Evolutionary conservation across 805 yeast genomes (phyloP).

Genomic region (Metschnikowia santaceciliae): DNA sequence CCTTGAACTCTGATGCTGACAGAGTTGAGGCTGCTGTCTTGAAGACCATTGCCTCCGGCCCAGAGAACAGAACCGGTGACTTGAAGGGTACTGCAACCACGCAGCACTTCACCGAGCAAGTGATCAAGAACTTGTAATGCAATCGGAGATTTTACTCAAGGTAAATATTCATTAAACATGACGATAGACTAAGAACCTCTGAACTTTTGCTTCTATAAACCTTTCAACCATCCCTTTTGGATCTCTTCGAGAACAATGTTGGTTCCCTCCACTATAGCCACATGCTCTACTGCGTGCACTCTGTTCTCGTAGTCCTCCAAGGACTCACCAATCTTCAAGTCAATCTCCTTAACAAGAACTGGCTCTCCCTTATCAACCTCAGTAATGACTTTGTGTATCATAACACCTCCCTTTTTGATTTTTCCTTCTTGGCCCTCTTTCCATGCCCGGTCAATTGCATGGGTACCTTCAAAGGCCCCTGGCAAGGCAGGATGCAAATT

Average conservation of each 20-base stretch:
- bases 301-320: constrained; percentile 76
- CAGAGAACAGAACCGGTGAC: constrained; percentile 95
- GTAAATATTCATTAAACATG: constrained; percentile 12
- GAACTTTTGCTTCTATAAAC: not conserved
- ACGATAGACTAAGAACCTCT: constrained; percentile 4
- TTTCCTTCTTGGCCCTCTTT: constrained; percentile 86
- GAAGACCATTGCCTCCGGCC: constrained; percentile 89
- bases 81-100: constrained; percentile 91
- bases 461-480: constrained; percentile 94
- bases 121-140: constrained; percentile 66
- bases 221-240: constrained; percentile 4
- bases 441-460: constrained; percentile 96
- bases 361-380: constrained; percentile 96
- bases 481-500: constrained; percentile 97
- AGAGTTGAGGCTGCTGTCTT: constrained; percentile 84
- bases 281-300: constrained; percentile 81
- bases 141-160: constrained; percentile 2
- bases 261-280: constrained; percentile 92
- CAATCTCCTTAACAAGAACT: constrained; percentile 73
- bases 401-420: constrained; percentile 77
- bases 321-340: constrained; percentile 65
- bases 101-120: constrained; percentile 84
- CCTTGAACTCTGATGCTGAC: constrained; percentile 74
- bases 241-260: constrained; percentile 49
- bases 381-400: constrained; percentile 95